Evolutionary conservation across 2,329 filamentous ascomycete species (phyloP).

Genomic region (Colletotrichum gigasporum): DNA sequence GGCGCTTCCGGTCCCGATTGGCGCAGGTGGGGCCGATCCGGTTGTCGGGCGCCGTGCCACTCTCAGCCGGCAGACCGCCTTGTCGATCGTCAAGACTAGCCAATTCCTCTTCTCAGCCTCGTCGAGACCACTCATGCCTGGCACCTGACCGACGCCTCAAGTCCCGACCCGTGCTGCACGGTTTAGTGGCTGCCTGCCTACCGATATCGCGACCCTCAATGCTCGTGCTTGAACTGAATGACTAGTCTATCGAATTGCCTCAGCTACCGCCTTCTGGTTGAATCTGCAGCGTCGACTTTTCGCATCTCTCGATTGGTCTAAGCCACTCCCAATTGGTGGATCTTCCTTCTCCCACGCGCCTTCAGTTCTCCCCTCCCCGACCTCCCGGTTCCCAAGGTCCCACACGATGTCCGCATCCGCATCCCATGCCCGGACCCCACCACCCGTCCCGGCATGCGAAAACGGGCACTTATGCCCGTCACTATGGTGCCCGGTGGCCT

Average conservation of each 20-base stretch:
- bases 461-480: background rate
- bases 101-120: background rate
- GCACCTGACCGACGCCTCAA: background rate
- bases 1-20: background rate
- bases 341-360: background rate
- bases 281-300: background rate
- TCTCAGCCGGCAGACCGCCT: conserved; percentile 16
- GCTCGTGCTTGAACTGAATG: too few species aligned
- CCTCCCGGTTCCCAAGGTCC: background rate
- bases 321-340: background rate
- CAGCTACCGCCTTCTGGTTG: background rate
- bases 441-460: conserved; percentile 3
- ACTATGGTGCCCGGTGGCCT: background rate
- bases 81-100: background rate
- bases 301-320: background rate
- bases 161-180: background rate
- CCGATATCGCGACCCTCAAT: background rate
- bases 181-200: background rate
- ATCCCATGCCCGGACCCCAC: background rate
- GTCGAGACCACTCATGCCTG: background rate
- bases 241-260: too few species aligned
- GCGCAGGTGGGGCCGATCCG: conserved; percentile 10
- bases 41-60: background rate
- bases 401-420: background rate
- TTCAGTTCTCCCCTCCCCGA: background rate